Percentiles rank a stretch among this genome's conserved stretches.
These are phyloP conservation scores for Lactifluus subvellereus DNA, from an alignment of 768 basidiomycete genomes.

Conservation along the genomic window DNA sequence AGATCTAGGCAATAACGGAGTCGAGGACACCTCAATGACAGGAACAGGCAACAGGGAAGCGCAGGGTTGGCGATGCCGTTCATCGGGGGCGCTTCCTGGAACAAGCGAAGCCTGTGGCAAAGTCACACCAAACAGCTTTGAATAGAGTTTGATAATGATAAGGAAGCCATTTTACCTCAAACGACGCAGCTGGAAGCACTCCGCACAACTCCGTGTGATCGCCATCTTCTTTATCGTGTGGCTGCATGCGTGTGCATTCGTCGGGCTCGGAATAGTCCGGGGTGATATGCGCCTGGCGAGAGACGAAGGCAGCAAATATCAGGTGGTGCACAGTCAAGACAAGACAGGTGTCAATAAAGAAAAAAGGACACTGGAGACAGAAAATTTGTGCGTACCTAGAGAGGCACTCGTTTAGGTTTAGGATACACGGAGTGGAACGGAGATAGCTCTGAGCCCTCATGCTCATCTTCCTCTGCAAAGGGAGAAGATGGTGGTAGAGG, in stretches of 20 bases:
- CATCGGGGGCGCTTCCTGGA: constrained; percentile 1
- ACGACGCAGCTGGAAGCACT: background rate
- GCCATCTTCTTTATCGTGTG: constrained; percentile 5
- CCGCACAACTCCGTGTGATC: background rate
- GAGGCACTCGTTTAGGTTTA: background rate
- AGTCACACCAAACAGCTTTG: background rate
- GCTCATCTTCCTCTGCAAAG: constrained; percentile 14
- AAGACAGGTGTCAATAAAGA: background rate
- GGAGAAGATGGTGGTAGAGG: constrained; percentile 24
- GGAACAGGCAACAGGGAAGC: background rate
- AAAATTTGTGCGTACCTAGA: constrained; percentile 4
- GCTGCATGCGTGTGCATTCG: background rate
- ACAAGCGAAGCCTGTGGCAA: constrained; percentile 1
- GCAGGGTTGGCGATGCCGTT: background rate
- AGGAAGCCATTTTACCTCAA: constrained; percentile 3
- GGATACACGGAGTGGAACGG: background rate
- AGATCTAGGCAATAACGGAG: background rate
- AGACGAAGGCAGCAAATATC: background rate
- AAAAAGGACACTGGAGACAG: background rate
- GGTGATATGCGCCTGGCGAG: background rate
- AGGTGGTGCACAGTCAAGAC: background rate
- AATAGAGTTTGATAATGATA: constrained; percentile 11
- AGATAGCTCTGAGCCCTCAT: background rate
- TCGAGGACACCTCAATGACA: background rate
- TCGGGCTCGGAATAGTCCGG: constrained; percentile 1